Conservation (phyloP, 345 rosid species). For the Turritis glabra region DNA sequence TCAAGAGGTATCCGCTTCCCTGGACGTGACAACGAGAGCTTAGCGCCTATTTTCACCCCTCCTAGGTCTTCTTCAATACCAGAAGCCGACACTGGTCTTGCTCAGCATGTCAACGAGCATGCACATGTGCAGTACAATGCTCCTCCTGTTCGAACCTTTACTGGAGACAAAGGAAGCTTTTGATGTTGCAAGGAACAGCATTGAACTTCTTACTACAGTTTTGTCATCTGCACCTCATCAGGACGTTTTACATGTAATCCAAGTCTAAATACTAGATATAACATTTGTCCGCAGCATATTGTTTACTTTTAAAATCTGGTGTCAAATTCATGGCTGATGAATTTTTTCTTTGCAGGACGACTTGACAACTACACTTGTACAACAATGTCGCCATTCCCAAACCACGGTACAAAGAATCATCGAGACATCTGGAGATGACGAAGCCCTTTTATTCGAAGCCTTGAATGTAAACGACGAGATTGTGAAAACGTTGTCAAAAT, state of each 20-base stretch:
- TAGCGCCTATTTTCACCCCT: slow-evolving; percentile 91
- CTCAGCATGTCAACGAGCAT: slow-evolving; percentile 49
- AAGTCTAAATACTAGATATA: neutral
- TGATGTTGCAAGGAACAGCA: slow-evolving; percentile 87
- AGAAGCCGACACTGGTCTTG: slow-evolving; percentile 48
- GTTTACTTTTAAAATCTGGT: neutral
- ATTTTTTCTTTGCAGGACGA: slow-evolving; percentile 57
- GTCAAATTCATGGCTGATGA: neutral
- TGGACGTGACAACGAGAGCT: slow-evolving; percentile 88
- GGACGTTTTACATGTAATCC: slow-evolving; percentile 69
- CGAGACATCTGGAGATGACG: slow-evolving; percentile 79
- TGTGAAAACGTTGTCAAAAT: slow-evolving; percentile 69
- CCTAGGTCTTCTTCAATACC: slow-evolving; percentile 58
- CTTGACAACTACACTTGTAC: slow-evolving; percentile 66
- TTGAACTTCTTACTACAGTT: slow-evolving; percentile 82
- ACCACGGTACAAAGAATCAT: slow-evolving; percentile 67
- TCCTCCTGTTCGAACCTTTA: slow-evolving; percentile 52
- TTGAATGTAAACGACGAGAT: slow-evolving; percentile 90
- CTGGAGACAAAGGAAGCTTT: slow-evolving; percentile 86
- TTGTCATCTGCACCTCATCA: slow-evolving; percentile 81
- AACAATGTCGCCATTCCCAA: slow-evolving; percentile 75
- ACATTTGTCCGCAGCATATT: neutral
- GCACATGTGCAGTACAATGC: slow-evolving; percentile 49
- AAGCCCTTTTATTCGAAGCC: slow-evolving; percentile 87
- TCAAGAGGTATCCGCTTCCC: slow-evolving; percentile 91